A percentile compares a stretch with the other conserved stretches of the same genome.
Conservation (phyloP, 169 alveolate genomes). For the Plasmodium vivax region DNA sequence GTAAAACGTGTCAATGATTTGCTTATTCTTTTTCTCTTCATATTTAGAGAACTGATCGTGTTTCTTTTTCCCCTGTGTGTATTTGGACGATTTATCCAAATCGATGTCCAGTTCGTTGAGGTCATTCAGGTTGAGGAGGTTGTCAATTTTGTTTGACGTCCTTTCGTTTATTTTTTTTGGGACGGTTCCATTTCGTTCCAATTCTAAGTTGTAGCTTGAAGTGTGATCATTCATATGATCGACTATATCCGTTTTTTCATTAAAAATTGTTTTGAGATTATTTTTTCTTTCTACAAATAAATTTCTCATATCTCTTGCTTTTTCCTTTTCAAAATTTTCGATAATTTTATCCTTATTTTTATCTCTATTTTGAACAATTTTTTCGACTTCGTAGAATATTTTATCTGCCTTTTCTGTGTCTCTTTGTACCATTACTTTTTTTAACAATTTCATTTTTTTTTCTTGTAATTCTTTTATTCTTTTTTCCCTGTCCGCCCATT, state of each 20-base stretch:
- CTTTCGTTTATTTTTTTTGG: slow-evolving; percentile 43
- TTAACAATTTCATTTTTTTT: slow-evolving; percentile 72
- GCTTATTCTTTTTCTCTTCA: slow-evolving; percentile 68
- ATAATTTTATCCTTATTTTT: slow-evolving; percentile 67
- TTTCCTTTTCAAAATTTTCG: slow-evolving; percentile 74
- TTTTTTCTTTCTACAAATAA: slow-evolving; percentile 58
- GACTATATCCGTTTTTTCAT: slow-evolving; percentile 48
- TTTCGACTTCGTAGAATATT: slow-evolving; percentile 74
- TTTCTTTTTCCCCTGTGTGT: slow-evolving; percentile 3
- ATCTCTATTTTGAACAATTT: slow-evolving; percentile 66
- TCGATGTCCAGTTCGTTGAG: slow-evolving; percentile 10
- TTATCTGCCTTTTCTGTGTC: slow-evolving; percentile 60
- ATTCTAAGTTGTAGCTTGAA: slow-evolving; percentile 27
- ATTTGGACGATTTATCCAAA: slow-evolving; percentile 2
- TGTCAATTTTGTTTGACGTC: slow-evolving; percentile 59
- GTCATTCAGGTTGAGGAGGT: slow-evolving; percentile 16
- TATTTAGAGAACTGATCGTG: slow-evolving; percentile 22
- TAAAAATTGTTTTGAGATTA: slow-evolving; percentile 47
- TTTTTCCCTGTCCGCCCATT: slow-evolving; percentile 76
- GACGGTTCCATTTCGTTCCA: slow-evolving; percentile 58
- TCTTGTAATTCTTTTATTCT: slow-evolving; percentile 75
- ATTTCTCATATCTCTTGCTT: slow-evolving; percentile 72
- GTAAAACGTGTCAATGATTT: slow-evolving; percentile 57
- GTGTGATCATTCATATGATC: slow-evolving; percentile 72
- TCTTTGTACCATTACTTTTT: slow-evolving; percentile 54